Conservation (phyloP, 2,329 filamentous ascomycete species). For the Cladosporium sp. region DNA sequence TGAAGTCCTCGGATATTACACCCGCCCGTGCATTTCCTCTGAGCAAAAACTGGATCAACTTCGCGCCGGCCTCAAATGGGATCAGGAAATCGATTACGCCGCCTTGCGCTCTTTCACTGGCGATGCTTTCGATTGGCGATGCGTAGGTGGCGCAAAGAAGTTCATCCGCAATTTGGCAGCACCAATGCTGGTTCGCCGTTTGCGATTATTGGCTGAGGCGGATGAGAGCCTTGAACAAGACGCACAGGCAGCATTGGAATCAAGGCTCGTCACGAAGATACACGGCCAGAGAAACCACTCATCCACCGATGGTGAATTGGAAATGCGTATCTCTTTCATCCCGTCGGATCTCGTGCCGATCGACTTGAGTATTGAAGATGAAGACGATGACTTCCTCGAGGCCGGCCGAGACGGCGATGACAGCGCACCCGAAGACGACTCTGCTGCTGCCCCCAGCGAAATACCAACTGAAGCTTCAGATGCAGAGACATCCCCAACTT, state of each 20-base stretch:
- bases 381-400: slow-evolving; percentile 49
- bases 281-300: slow-evolving; percentile 65
- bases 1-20: slow-evolving; percentile 81
- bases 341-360: slow-evolving; percentile 75
- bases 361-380: slow-evolving; percentile 70
- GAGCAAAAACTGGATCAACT: slow-evolving; percentile 54
- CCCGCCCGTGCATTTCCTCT: slow-evolving; percentile 75
- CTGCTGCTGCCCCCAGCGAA: slow-evolving; percentile 14
- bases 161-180: slow-evolving; percentile 78
- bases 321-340: slow-evolving; percentile 73
- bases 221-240: slow-evolving; percentile 18
- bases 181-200: slow-evolving; percentile 63
- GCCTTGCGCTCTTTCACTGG: slow-evolving; percentile 69
- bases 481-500: slow-evolving; percentile 24
- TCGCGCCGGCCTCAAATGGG: slow-evolving; percentile 54
- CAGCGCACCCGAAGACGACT: slow-evolving; percentile 30
- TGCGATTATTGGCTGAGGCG: slow-evolving; percentile 36
- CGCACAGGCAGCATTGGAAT: slow-evolving; percentile 44
- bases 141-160: slow-evolving; percentile 73
- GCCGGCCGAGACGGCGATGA: slow-evolving; percentile 30
- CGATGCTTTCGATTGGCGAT: slow-evolving; percentile 83
- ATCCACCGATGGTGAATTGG: slow-evolving; percentile 69
- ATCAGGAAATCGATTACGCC: slow-evolving; percentile 58
- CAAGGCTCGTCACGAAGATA: slow-evolving; percentile 60
- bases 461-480: slow-evolving; percentile 20